Base-by-base conservation (phyloP, 208 protist genomes). In the Lotmaria passim region DNA sequence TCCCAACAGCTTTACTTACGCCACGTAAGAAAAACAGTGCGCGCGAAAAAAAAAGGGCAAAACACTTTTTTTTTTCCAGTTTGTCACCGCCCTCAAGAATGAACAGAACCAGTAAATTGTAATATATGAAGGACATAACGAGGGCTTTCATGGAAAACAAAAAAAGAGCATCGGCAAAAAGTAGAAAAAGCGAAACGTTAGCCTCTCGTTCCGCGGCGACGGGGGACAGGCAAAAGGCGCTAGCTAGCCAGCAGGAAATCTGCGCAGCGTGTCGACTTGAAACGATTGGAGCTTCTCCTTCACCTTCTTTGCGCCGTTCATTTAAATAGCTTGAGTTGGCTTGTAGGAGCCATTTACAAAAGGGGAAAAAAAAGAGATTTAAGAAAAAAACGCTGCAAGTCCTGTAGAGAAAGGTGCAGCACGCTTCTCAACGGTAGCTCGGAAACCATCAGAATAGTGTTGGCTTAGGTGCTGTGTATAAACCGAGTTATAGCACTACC, bases 51-150 rank as follows among this genome's bases (percentile, higher is more conserved):
- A n/a, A n/a, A n/a, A n/a, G n/a, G n/a, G n/a, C n/a, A n/a, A n/a
- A n/a, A n/a, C n/a, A n/a, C n/a, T 55, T 17, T 19, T 36, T 7
- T 55, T 55, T 36, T 5, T 36, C 2, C 28, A 15, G 6, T 36
- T 57, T 30, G 21, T 4, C 5, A 39, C 53, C 43, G 36, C 47
- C 34, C 51, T 46, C 53, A 69, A 38, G 23, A 26, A n/a, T 50
- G 21, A 26, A 44, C 51, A 41, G 38, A 24, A 30, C n/a, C n/a
- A 8, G 41, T 31, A 21, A 15, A 21, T 17, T 26, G 36, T 0
- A n/a, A 31, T 58, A 12, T 64, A 23, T 47, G 41, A 75, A 72
- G 63, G 31, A 64, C 57, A 62, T 26, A 63, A 47, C 41, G 7
- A 39, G 31, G 56, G 7, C 50, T 55, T 36, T 36, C 50, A 55